Base-by-base conservation (phyloP, 2,329 filamentous ascomycete genomes). In the Chaetomiaceae sp. region DNA sequence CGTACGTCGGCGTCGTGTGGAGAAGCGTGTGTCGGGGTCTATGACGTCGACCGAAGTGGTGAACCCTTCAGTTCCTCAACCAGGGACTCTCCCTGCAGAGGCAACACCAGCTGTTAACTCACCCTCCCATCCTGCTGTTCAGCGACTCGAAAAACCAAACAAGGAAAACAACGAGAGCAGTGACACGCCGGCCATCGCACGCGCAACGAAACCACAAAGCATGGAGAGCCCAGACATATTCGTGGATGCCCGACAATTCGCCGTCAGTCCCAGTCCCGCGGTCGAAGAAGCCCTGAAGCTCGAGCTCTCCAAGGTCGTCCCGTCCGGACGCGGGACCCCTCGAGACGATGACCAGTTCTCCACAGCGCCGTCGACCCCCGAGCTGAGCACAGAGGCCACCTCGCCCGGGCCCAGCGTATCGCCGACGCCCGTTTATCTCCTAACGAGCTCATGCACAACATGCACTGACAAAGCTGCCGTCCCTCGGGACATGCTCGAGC, bases 311-410 rank as follows among this genome's bases (percentile, higher is more conserved):
- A 27, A 12, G 30, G 38, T 20, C 25, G 19, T 44, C n/a, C 30
- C 52, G 34, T 31, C 39, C 8, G 35, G 44, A 3, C 13, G 23
- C 7, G 23, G 14, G 17, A 58, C 46, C 40, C 55, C 55, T 19
- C 41, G 50, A 12, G 42, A 50, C 31, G 60, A 60, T 4, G 58
- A 60, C 13, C 55, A 55, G 17, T 59, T 56, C 44, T 61, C 60
- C 6, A 62, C 61, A 1, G 56, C 59, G 16, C 65, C 65, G 3
- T 65, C 65, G 3, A 65, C 65, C 13, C 66, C 66, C 14, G 64
- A 55, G 2, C 53, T 67, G 19, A 67, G 63, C 51, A 58, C 54
- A n/a, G 63, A 64, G 19, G 56, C 51, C 4, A 58, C 61, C 1
- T 66, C 66, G 4, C 64, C 63, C 30, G 55, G 60, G n/a, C 53